phyloP scores from a whole-genome alignment of 176 grass and related monocot genomes.

The Poa annua region DNA sequence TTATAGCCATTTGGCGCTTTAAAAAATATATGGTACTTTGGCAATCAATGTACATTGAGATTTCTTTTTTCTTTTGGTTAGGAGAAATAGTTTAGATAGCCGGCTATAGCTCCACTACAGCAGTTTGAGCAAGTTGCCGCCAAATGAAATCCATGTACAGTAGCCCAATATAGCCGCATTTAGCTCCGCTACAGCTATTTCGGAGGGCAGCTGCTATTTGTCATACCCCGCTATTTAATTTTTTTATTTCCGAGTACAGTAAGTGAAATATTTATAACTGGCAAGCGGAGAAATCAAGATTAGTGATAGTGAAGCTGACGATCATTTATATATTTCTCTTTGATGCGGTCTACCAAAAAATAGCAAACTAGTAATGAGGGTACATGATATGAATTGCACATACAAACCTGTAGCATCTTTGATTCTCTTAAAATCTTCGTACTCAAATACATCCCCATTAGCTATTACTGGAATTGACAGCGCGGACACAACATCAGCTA shows the following conservation, averaged over 20 bases:
- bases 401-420: constrained; percentile 78
- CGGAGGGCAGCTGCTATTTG: too few relatives aligned
- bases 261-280: constrained; percentile 4
- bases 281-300: constrained; percentile 18
- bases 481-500: constrained; percentile 81
- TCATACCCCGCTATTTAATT: too few relatives aligned
- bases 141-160: too few relatives aligned
- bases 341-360: background rate
- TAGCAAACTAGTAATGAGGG: constrained; percentile 8
- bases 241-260: background rate
- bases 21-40: background rate
- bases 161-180: too few relatives aligned
- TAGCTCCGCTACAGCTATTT: too few relatives aligned
- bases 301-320: background rate
- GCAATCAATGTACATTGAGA: background rate
- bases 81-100: background rate
- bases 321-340: constrained; percentile 24
- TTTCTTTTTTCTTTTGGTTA: background rate
- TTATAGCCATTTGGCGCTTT: background rate
- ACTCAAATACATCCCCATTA: constrained; percentile 93
- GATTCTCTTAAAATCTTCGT: constrained; percentile 89
- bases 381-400: constrained; percentile 22
- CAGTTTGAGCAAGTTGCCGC: too few relatives aligned
- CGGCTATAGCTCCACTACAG: too few relatives aligned
- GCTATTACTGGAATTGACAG: constrained; percentile 98